Conservation (phyloP, 805 yeast species). For the Suhomyces prunicola region DNA sequence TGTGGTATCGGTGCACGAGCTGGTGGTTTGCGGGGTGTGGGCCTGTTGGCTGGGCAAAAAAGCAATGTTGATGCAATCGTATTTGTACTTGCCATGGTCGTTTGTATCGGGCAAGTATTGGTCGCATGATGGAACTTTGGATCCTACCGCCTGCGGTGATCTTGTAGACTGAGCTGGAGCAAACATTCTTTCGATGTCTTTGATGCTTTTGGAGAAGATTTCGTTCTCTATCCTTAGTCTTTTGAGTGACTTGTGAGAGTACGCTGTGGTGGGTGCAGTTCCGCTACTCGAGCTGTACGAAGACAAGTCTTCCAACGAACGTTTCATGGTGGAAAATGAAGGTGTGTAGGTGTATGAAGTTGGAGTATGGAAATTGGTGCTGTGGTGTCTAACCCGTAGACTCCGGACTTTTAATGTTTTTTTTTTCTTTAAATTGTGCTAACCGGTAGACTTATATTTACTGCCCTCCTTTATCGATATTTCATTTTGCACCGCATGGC, state of each 20-base stretch:
- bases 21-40: not conserved
- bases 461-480: not conserved
- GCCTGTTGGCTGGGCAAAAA: slow-evolving; percentile 6
- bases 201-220: slow-evolving; percentile 21
- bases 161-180: slow-evolving; percentile 1
- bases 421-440: not conserved
- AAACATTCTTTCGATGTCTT: slow-evolving; percentile 23
- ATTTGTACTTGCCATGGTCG: slow-evolving; percentile 4
- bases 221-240: slow-evolving; percentile 18
- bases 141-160: slow-evolving; percentile 1
- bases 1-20: not conserved
- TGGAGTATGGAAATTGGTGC: no score
- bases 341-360: no score
- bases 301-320: slow-evolving; percentile 7
- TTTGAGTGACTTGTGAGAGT: slow-evolving; percentile 15
- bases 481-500: not conserved
- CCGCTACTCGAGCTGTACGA: not conserved
- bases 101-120: slow-evolving; percentile 1
- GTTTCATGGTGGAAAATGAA: slow-evolving; percentile 2
- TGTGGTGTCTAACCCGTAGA: not conserved
- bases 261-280: slow-evolving; percentile 3
- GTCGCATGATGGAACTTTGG: slow-evolving; percentile 6
- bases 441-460: not conserved
- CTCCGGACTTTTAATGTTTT: not conserved
- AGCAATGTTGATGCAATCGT: slow-evolving; percentile 13